Percentiles rank a stretch among this genome's conserved stretches.
Evolutionary conservation across 768 basidiomycete genomes (phyloP).

Genomic region (Mycena belliarum): DNA sequence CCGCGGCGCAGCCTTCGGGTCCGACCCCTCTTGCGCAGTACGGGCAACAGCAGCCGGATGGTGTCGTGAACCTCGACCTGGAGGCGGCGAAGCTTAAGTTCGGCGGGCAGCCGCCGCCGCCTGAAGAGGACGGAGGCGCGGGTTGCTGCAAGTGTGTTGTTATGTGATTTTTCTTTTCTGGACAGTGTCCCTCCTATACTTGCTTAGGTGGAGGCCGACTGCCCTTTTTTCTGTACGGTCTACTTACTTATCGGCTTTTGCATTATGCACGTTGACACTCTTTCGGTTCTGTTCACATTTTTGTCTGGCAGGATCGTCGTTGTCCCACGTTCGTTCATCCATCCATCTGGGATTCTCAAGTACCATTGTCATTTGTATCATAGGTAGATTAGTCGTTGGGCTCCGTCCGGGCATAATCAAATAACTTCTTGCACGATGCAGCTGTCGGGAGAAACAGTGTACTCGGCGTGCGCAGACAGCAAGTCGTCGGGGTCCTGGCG

Average conservation of each 20-base stretch:
- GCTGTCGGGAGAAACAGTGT: no score
- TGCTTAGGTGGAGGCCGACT: background rate
- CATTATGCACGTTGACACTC: constrained; percentile 8
- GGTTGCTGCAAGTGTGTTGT: constrained; percentile 84
- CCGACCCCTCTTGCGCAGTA: constrained; percentile 71
- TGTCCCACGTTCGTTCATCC: constrained; percentile 1
- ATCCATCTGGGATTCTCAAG: background rate
- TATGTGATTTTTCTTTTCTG: constrained; percentile 56
- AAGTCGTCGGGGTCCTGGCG: constrained; percentile 42
- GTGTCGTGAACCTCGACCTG: constrained; percentile 21
- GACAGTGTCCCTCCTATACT: background rate
- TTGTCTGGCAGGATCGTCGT: background rate
- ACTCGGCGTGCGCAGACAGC: constrained; percentile 19
- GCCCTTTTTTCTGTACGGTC: background rate
- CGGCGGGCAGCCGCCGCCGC: constrained; percentile 34
- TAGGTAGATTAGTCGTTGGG: background rate
- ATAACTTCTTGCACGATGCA: no score
- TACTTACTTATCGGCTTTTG: background rate
- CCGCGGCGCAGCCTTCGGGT: constrained; percentile 39
- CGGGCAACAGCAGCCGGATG: constrained; percentile 17
- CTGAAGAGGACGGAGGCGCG: constrained; percentile 50
- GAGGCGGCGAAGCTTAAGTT: constrained; percentile 31
- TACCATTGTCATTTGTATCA: constrained; percentile 12
- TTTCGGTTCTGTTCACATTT: background rate
- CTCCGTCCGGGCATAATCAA: background rate